Evolutionary conservation across 228 moss, liverwort and hornwort species (phyloP).

Genomic region (Sphagnum magellanicum): DNA sequence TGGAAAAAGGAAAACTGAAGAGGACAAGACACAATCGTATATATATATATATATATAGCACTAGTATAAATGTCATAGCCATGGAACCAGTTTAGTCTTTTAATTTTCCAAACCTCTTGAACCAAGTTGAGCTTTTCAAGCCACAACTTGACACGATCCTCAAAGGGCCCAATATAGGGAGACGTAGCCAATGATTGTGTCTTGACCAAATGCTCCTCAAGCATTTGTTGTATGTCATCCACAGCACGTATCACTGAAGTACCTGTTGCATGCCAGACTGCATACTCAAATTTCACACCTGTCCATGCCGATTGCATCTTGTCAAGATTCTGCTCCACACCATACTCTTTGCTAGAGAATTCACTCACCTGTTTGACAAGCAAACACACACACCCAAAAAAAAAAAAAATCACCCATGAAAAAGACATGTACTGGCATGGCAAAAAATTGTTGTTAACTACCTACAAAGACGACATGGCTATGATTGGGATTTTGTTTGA

Average conservation of each 20-base stretch:
- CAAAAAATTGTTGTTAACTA: too few species aligned
- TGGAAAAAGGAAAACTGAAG: too few species aligned
- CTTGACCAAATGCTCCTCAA: constrained; percentile 70
- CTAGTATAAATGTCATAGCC: too few species aligned
- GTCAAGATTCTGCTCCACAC: constrained; percentile 61
- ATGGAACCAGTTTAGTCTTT: too few species aligned
- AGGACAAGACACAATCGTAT: too few species aligned
- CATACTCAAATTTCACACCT: constrained; percentile 60
- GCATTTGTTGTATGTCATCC: constrained; percentile 66
- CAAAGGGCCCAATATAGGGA: constrained; percentile 68
- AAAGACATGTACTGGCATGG: not conserved
- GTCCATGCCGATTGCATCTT: constrained; percentile 63
- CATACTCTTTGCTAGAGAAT: constrained; percentile 71
- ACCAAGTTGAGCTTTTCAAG: constrained; percentile 63
- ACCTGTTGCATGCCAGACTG: constrained; percentile 44
- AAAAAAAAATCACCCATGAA: not conserved
- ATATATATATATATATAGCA: too few species aligned
- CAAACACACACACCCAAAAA: not conserved
- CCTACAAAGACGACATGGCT: too few species aligned
- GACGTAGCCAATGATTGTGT: constrained; percentile 68
- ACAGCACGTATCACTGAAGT: constrained; percentile 53
- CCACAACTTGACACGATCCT: constrained; percentile 69
- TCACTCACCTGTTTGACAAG: constrained; percentile 40
- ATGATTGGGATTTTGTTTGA: too few species aligned
- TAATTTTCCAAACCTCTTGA: constrained; percentile 35